A percentile compares a stretch with the other conserved stretches of the same genome.
These are phyloP conservation scores for Chimonanthus praecox DNA, from an alignment of 164 flowering plant genomes.

Conservation along the genomic window DNA sequence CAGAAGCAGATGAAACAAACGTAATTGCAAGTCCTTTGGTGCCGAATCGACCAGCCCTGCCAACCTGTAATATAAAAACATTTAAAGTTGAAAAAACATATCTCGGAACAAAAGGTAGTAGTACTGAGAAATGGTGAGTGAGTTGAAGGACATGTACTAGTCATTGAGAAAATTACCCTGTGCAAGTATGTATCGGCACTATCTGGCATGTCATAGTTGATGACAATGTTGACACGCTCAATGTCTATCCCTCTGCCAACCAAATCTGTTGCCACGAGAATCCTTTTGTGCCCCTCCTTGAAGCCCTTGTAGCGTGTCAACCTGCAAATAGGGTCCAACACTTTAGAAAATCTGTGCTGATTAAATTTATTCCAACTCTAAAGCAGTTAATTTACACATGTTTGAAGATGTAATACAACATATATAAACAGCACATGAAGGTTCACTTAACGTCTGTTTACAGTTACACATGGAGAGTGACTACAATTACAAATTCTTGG, in stretches of 20 bases:
- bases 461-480: not conserved
- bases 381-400: not conserved
- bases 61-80: constrained; percentile 49
- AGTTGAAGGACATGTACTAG: not conserved
- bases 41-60: constrained; percentile 97
- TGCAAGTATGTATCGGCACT: constrained; percentile 96
- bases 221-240: constrained; percentile 94
- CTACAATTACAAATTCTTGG: no score
- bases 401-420: not conserved
- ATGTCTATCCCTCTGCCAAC: constrained; percentile 98
- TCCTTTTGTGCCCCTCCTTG: constrained; percentile 94
- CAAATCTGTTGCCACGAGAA: constrained; percentile 95
- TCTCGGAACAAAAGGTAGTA: not conserved
- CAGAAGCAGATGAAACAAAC: constrained; percentile 86
- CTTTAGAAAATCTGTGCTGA: not conserved
- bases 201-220: constrained; percentile 99
- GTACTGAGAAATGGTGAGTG: not conserved
- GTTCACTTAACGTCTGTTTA: no score
- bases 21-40: constrained; percentile 99
- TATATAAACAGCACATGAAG: not conserved
- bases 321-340: constrained; percentile 28
- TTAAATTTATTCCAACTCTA: not conserved
- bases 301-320: constrained; percentile 88
- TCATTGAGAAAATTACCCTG: constrained; percentile 41
- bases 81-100: not conserved